phyloP scores from a whole-genome alignment of 306 rosid species.

The Acacia confusa region DNA sequence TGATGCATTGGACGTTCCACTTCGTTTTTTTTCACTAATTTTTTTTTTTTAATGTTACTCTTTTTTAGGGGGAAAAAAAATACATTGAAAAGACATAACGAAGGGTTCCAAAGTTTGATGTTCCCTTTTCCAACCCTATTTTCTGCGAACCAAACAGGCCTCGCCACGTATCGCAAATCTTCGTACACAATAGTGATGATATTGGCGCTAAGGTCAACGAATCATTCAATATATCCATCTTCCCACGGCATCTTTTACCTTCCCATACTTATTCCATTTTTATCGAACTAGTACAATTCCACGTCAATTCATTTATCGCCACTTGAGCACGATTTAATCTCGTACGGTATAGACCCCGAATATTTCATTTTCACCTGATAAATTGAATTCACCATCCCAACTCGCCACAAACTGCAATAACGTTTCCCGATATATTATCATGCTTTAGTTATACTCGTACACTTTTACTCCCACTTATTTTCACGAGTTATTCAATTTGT shows the following conservation, averaged over 20 bases:
- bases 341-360: background rate
- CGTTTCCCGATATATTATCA: background rate
- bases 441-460: no score
- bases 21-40: no score
- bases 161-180: background rate
- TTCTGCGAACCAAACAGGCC: background rate
- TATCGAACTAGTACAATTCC: background rate
- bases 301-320: background rate
- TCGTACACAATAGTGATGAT: slow-evolving; percentile 10
- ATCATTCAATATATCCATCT: background rate
- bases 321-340: background rate
- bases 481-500: background rate
- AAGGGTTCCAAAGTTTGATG: no score
- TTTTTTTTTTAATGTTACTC: no score
- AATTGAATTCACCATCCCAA: background rate
- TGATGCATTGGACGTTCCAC: no score
- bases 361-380: background rate
- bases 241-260: background rate
- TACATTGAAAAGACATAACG: no score
- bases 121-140: no score
- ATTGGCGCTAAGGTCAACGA: background rate
- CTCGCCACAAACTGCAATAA: background rate
- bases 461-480: background rate
- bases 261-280: background rate
- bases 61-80: no score